Conservation (phyloP, 305 asterid genomes). For the Fraxinus latifolia region DNA sequence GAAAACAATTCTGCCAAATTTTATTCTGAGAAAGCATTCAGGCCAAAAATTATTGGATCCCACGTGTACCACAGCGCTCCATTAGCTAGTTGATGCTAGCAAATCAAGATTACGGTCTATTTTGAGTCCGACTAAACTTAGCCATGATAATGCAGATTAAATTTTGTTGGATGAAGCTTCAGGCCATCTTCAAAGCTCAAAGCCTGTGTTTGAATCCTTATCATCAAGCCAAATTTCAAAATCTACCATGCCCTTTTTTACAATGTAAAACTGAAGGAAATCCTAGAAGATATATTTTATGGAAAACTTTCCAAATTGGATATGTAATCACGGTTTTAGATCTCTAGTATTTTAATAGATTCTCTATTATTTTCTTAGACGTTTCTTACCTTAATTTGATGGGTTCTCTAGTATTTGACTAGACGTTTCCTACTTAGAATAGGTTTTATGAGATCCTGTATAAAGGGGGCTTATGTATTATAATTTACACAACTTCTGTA, state of each 20-base stretch:
- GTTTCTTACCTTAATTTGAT: background rate
- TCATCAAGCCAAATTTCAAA: background rate
- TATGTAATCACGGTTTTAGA: background rate
- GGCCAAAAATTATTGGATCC: background rate
- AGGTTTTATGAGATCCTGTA: background rate
- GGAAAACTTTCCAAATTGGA: background rate
- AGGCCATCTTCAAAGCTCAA: background rate
- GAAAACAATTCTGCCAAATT: background rate
- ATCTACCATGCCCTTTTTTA: background rate
- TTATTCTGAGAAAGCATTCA: background rate
- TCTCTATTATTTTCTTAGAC: background rate
- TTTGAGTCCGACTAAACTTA: background rate
- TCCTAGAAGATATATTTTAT: background rate
- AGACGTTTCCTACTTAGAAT: background rate
- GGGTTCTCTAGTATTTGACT: background rate
- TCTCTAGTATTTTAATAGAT: background rate
- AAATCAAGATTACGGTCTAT: background rate
- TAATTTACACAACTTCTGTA: background rate
- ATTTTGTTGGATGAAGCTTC: background rate
- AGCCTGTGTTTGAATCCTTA: background rate
- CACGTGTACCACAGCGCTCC: background rate
- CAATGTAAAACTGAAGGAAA: background rate
- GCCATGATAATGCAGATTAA: background rate
- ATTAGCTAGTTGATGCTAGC: background rate
- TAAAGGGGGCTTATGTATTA: background rate